A percentile compares a stretch with the other conserved stretches of the same genome.
Evolutionary conservation across 2,329 filamentous ascomycete species (phyloP).

Genomic region (Botrytis medusae): DNA sequence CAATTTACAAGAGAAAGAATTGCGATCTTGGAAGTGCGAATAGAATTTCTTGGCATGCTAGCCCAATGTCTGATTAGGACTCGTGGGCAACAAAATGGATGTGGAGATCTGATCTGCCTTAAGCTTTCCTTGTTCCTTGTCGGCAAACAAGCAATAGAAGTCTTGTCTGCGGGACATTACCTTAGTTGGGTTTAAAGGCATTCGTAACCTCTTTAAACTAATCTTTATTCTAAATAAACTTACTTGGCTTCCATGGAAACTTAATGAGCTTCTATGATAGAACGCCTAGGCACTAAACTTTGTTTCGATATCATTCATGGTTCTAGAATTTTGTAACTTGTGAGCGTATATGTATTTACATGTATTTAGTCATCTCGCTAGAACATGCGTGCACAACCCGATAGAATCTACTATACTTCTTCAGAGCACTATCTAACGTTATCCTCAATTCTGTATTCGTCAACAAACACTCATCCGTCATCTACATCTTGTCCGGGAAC

Average conservation of each 20-base stretch:
- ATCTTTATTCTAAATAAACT: background rate
- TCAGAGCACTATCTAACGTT: background rate
- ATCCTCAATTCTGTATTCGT: background rate
- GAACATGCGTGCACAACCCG: too few relatives aligned
- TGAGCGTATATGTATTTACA: background rate
- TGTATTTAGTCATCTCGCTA: background rate
- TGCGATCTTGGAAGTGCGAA: background rate
- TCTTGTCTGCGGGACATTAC: background rate
- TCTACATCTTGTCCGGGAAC: background rate
- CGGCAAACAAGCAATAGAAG: background rate
- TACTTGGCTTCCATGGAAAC: background rate
- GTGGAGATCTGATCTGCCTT: constrained; percentile 21
- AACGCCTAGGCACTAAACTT: constrained; percentile 3
- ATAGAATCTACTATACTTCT: too few relatives aligned
- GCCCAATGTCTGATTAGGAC: constrained; percentile 5
- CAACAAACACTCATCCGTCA: background rate
- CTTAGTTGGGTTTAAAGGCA: background rate
- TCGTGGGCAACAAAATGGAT: constrained; percentile 7
- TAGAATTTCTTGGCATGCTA: constrained; percentile 9
- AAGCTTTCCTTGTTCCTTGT: constrained; percentile 14
- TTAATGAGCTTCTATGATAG: background rate
- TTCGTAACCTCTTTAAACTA: constrained; percentile 1
- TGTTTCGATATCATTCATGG: constrained; percentile 8
- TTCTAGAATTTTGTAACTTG: background rate
- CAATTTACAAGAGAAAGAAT: background rate